Conservation (phyloP, 78 protist species). For the Cavenderia fasciculata region DNA sequence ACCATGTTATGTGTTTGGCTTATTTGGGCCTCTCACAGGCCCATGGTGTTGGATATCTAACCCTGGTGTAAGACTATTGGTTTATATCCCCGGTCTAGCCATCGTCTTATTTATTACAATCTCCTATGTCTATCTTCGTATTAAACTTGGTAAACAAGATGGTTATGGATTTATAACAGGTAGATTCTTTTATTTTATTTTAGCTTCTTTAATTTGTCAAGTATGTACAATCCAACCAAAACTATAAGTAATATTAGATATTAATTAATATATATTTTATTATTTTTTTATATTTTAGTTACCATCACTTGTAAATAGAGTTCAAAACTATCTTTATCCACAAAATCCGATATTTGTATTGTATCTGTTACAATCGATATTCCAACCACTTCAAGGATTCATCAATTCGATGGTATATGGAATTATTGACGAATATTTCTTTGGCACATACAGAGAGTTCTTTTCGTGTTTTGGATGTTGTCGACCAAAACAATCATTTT, state of each 20-base stretch:
- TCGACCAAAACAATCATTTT: too few relatives aligned
- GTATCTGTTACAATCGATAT: slow-evolving; percentile 21
- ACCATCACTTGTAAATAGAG: slow-evolving; percentile 9
- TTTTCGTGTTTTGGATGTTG: too few relatives aligned
- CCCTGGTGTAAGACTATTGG: neutral
- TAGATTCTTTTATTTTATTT: neutral
- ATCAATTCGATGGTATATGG: slow-evolving; percentile 15
- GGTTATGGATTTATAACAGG: neutral
- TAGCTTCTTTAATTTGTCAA: slow-evolving; percentile 1
- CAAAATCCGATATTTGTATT: neutral
- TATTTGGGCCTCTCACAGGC: slow-evolving; percentile 10
- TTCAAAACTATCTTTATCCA: slow-evolving; percentile 14
- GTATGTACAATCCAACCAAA: too few relatives aligned
- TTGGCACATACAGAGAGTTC: neutral
- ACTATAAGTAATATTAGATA: too few relatives aligned
- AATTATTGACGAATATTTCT: slow-evolving; percentile 4
- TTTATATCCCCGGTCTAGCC: neutral
- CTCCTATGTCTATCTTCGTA: neutral
- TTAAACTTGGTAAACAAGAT: neutral
- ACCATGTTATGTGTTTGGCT: neutral
- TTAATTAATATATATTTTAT: too few relatives aligned
- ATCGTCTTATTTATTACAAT: neutral
- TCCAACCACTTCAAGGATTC: slow-evolving; percentile 20
- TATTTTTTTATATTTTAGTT: too few relatives aligned
- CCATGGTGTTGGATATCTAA: slow-evolving; percentile 9